Evolutionary conservation across 1,284 basidiomycete genomes (phyloP), one percentile per base, ranked within the genome.

Genomic region (Meripilus lineatus): DNA sequence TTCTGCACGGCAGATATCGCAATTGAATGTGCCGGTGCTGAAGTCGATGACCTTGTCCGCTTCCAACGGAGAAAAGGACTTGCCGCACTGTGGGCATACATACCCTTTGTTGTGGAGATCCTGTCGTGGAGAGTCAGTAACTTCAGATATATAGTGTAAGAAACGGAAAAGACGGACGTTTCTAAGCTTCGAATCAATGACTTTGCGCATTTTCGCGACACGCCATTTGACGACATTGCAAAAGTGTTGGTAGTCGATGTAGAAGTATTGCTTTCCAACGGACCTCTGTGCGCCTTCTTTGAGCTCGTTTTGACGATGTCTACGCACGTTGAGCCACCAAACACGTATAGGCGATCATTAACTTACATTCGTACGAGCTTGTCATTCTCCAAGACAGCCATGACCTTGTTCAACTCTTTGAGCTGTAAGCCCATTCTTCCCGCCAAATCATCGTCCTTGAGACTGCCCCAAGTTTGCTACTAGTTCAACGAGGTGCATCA

Each of bases 181-280:
- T 54, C 88, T 84, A 50, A 93, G 70, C 45, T 84, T 83, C 33
- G 86, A 82, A 61, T 99, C 94, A 52, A 99, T 93, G 45, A 81
- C 80, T 49, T 85, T 78, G 51, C 88, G 80, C 85, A 99, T 96
- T 60, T 90, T 88, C n/a, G 92, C 89, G 48, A 99, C 83, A 28
- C 93, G 77, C 90, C 95, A 99, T 66, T 98, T 97, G 61, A 95
- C 89, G 38, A 98, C 93, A 62, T 99, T 93, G 66, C 92, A 92
- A 59, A 97, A 95, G 58, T 87, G 81, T 55, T 92, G 85, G 65
- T 93, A 95, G 70, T 99, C 89, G 60, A 99, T 88, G 67, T 91
- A 98, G 71, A 93, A 99, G 71, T 98, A 99, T 57, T 89, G 85
- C 57, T 81, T 79, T 47, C 83, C 81, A 45, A 84, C 82, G 38